Conservation (phyloP, 1,139 yeast species). For the Candida sp. region DNA sequence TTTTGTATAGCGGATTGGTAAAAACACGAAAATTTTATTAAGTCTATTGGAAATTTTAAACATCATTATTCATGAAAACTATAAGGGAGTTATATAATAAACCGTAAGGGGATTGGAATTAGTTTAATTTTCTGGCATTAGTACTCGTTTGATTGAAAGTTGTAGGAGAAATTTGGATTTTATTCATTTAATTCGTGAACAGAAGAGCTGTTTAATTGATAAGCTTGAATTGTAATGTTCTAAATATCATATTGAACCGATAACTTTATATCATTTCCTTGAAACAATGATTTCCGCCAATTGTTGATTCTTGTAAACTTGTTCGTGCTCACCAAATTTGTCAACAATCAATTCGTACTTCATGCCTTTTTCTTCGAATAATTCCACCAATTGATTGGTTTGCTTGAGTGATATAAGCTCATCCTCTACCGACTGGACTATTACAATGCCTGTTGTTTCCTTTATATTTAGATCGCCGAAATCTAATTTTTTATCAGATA, state of each 20-base stretch:
- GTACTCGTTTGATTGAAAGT: no score
- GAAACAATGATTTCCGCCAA: not conserved
- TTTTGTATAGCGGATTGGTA: constrained; percentile 4
- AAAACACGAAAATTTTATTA: not conserved
- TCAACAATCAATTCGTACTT: constrained; percentile 12
- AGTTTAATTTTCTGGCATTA: no score
- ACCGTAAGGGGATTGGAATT: not conserved
- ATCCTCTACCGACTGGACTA: constrained; percentile 30
- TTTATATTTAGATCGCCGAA: not conserved
- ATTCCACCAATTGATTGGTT: constrained; percentile 15
- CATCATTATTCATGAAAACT: not conserved
- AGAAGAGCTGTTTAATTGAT: no score
- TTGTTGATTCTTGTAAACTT: constrained; percentile 16
- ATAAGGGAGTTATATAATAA: not conserved
- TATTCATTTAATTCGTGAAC: no score
- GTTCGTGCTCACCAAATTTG: constrained; percentile 32
- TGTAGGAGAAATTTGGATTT: no score
- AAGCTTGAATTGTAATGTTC: no score
- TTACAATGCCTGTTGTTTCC: constrained; percentile 7
- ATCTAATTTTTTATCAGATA: constrained; percentile 9
- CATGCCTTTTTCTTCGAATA: constrained; percentile 10
- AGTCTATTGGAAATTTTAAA: no score
- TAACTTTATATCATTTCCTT: not conserved
- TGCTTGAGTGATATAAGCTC: constrained; percentile 30
- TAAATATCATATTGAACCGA: no score